Evolutionary conservation across 2,329 filamentous ascomycete genomes (phyloP).

Genomic region (Magnaporthiopsis poae): DNA sequence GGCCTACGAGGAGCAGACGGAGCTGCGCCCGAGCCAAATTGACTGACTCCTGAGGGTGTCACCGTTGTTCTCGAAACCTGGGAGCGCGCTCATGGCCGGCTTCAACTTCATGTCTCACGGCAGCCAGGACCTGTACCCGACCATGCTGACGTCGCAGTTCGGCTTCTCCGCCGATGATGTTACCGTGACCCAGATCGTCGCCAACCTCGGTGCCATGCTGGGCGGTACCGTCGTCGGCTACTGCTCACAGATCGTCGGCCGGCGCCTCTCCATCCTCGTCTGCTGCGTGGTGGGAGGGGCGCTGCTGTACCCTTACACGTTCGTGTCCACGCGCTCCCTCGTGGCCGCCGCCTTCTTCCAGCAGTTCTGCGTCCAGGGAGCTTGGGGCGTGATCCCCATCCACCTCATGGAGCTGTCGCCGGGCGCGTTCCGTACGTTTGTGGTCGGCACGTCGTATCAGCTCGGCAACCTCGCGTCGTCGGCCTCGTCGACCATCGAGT

Average conservation of each 20-base stretch:
- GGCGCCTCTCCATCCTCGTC: constrained; percentile 57
- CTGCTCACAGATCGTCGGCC: constrained; percentile 58
- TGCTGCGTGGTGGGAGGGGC: constrained; percentile 60
- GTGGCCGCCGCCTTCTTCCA: constrained; percentile 77
- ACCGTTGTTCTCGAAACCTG: too few species aligned
- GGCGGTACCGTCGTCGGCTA: constrained; percentile 61
- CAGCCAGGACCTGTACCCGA: constrained; percentile 37
- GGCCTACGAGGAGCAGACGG: constrained; percentile 57
- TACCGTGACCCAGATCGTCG: constrained; percentile 58
- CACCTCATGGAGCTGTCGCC: constrained; percentile 67
- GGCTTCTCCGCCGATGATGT: constrained; percentile 6
- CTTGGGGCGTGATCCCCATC: constrained; percentile 60
- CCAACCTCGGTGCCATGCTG: constrained; percentile 59
- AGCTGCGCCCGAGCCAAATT: too few species aligned
- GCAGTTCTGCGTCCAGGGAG: constrained; percentile 58
- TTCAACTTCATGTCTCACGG: constrained; percentile 68
- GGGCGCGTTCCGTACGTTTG: constrained; percentile 58
- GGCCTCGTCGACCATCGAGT: constrained; percentile 65
- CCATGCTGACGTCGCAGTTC: constrained; percentile 38
- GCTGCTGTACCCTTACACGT: constrained; percentile 75
- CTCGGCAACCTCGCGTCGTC: constrained; percentile 66
- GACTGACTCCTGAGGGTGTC: too few species aligned
- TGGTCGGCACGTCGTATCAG: constrained; percentile 64
- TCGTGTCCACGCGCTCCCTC: constrained; percentile 49
- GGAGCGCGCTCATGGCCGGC: constrained; percentile 81